phyloP scores from a whole-genome alignment of 768 basidiomycete genomes.

The Ramaria rubella region DNA sequence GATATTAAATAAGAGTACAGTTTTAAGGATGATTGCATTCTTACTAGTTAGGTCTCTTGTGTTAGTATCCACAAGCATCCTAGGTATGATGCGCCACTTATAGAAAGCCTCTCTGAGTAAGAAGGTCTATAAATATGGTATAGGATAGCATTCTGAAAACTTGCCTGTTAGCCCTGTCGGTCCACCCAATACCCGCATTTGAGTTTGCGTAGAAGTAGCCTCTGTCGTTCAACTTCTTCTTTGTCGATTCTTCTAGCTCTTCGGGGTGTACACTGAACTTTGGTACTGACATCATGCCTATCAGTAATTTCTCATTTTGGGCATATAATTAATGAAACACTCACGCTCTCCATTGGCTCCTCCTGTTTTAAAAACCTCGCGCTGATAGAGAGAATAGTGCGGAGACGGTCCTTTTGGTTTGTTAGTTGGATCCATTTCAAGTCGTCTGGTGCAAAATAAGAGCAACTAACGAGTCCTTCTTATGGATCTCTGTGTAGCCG shows the following conservation, averaged over 20 bases:
- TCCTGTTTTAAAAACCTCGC: conserved; percentile 39
- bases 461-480: no score
- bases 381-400: conserved; percentile 45
- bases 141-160: not conserved
- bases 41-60: conserved; percentile 40
- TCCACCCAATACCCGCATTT: conserved; percentile 48
- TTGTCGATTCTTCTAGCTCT: conserved; percentile 34
- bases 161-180: conserved; percentile 43
- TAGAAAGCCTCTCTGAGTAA: conserved; percentile 41
- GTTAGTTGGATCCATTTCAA: conserved; percentile 41
- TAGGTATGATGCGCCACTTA: conserved; percentile 48
- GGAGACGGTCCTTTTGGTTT: conserved; percentile 42
- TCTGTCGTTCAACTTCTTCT: conserved; percentile 38
- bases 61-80: conserved; percentile 47
- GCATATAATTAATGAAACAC: conserved; percentile 17
- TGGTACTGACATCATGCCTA: conserved; percentile 25
- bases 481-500: no score
- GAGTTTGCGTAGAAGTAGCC: conserved; percentile 47
- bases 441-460: no score
- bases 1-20: no score
- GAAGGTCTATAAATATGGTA: not conserved
- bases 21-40: no score
- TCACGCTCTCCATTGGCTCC: conserved; percentile 31
- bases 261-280: conserved; percentile 39
- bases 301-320: not conserved